Percentiles rank a stretch among this genome's conserved stretches.
These are phyloP conservation scores for Aspergillus neoniger DNA, from an alignment of 2,329 filamentous ascomycete genomes.

Conservation along the genomic window DNA sequence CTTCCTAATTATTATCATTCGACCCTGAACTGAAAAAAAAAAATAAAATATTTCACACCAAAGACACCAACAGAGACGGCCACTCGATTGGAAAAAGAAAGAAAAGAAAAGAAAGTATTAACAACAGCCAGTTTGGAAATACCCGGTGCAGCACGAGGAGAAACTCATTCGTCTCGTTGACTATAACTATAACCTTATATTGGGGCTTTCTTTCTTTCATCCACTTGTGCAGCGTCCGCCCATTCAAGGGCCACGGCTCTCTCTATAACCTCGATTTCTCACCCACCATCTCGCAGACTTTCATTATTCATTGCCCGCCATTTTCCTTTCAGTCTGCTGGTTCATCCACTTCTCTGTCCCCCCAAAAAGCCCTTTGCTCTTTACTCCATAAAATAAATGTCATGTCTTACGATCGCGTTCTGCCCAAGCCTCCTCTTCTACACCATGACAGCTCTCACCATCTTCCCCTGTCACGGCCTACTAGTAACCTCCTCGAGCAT, in stretches of 20 bases:
- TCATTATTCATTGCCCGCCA: conserved; percentile 15
- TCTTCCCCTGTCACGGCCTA: conserved; percentile 34
- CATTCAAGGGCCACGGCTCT: not conserved
- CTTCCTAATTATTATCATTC: too few relatives aligned
- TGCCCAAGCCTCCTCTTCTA: conserved; percentile 46
- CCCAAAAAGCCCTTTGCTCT: conserved; percentile 6
- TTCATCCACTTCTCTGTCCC: conserved; percentile 1
- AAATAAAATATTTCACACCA: not conserved
- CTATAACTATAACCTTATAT: conserved; percentile 20
- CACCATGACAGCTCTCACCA: conserved; percentile 40
- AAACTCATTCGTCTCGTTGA: conserved; percentile 7
- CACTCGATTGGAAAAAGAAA: conserved; percentile 5
- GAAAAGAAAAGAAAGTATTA: conserved; percentile 2
- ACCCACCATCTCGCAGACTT: conserved; percentile 15
- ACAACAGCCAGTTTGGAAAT: not conserved
- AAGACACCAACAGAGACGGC: not conserved
- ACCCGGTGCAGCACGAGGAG: conserved; percentile 9
- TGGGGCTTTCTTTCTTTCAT: conserved; percentile 11
- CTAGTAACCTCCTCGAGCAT: conserved; percentile 43
- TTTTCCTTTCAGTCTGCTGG: conserved; percentile 16
- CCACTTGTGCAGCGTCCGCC: conserved; percentile 1
- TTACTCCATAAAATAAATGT: conserved; percentile 40
- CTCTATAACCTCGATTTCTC: conserved; percentile 6
- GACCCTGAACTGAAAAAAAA: too few relatives aligned
- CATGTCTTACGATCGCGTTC: conserved; percentile 54